A percentile compares a stretch with the other conserved stretches of the same genome.
phyloP scores from a whole-genome alignment of 2,329 filamentous ascomycete species.

The Hypomyces perniciosus region DNA sequence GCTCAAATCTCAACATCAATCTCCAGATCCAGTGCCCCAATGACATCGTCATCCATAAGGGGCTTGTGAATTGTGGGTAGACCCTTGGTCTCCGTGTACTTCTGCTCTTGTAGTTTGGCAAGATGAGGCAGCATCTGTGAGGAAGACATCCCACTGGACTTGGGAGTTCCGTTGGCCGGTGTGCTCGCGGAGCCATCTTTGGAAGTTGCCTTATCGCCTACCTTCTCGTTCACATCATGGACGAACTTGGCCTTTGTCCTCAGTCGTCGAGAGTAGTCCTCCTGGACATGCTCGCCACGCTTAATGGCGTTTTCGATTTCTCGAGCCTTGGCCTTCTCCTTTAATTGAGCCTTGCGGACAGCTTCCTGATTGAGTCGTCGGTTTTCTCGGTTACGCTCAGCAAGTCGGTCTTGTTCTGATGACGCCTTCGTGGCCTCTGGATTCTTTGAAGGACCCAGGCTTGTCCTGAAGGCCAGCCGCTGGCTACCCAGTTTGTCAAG shows the following conservation, averaged over 20 bases:
- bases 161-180: conserved; percentile 49
- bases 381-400: conserved; percentile 77
- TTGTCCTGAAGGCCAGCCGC: conserved; percentile 68
- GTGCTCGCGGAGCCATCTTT: conserved; percentile 45
- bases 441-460: conserved; percentile 49
- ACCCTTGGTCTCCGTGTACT: conserved; percentile 51
- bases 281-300: conserved; percentile 55
- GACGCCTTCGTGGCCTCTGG: conserved; percentile 41
- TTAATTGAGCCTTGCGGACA: conserved; percentile 83
- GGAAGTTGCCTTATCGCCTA: conserved; percentile 40
- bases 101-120: conserved; percentile 48
- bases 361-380: conserved; percentile 79
- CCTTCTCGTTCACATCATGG: conserved; percentile 52
- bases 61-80: conserved; percentile 68
- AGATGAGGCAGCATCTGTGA: conserved; percentile 43
- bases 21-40: conserved; percentile 80
- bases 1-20: conserved; percentile 80
- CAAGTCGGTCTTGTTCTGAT: conserved; percentile 74
- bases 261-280: conserved; percentile 56
- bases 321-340: conserved; percentile 62
- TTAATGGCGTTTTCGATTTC: conserved; percentile 56
- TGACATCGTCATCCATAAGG: conserved; percentile 86
- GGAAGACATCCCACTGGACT: conserved; percentile 35
- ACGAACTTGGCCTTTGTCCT: conserved; percentile 63
- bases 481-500: conserved; percentile 59